Percentiles rank a stretch among this genome's conserved stretches.
phyloP scores from a whole-genome alignment of 208 protist species.

The Porcisia hertigi region DNA sequence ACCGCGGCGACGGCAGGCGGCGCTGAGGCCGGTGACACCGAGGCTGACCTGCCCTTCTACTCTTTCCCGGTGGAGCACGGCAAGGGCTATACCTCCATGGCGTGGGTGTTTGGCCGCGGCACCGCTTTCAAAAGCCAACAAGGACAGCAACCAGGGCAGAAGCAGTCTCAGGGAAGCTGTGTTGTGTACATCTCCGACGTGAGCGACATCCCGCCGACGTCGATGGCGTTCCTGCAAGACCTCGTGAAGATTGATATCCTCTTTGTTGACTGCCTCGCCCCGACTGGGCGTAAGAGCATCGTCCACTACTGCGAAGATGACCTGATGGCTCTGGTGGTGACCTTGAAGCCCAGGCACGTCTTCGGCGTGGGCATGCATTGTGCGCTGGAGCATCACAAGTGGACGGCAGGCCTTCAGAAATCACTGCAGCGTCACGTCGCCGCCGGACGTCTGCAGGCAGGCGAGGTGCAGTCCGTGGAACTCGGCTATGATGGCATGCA shows the following conservation, averaged over 20 bases:
- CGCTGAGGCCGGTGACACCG: background rate
- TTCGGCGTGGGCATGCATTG: slow-evolving; percentile 85
- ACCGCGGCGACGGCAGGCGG: slow-evolving; percentile 5
- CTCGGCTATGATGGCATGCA: slow-evolving; percentile 77
- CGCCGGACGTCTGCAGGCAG: slow-evolving; percentile 26
- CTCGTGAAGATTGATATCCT: slow-evolving; percentile 84
- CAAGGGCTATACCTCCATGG: slow-evolving; percentile 71
- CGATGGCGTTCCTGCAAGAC: slow-evolving; percentile 71
- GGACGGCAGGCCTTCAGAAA: slow-evolving; percentile 33
- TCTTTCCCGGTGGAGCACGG: slow-evolving; percentile 82
- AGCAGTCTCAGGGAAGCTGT: slow-evolving; percentile 38
- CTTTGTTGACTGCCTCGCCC: slow-evolving; percentile 68
- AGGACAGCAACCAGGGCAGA: background rate
- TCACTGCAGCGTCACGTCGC: slow-evolving; percentile 32
- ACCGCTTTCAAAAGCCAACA: slow-evolving; percentile 53
- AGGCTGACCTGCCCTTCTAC: slow-evolving; percentile 50
- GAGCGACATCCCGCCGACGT: slow-evolving; percentile 49
- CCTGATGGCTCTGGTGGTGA: slow-evolving; percentile 45
- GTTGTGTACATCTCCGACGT: slow-evolving; percentile 88
- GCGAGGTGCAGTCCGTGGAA: slow-evolving; percentile 51
- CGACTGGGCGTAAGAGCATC: slow-evolving; percentile 32
- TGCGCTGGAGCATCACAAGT: slow-evolving; percentile 52
- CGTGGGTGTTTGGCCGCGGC: slow-evolving; percentile 83
- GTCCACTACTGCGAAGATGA: slow-evolving; percentile 80
- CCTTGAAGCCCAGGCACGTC: slow-evolving; percentile 49